Conservation (phyloP, 2,329 filamentous ascomycete genomes). For the Aspergillus caelatus region DNA sequence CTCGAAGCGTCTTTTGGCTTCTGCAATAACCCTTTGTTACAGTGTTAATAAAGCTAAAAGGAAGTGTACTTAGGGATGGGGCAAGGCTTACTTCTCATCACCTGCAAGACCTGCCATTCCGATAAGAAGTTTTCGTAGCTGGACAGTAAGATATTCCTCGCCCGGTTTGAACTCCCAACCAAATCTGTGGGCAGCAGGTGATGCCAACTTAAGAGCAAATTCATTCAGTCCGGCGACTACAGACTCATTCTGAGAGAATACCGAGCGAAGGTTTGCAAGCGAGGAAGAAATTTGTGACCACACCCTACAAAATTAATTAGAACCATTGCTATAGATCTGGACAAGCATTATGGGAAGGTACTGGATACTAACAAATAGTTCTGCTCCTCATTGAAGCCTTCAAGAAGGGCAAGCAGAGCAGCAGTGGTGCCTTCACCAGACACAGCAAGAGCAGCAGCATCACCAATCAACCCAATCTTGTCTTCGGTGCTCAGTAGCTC, state of each 20-base stretch:
- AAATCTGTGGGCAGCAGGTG: constrained; percentile 73
- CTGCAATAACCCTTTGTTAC: constrained; percentile 61
- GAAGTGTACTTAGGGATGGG: background rate
- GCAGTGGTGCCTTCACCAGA: constrained; percentile 83
- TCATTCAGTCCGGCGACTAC: constrained; percentile 74
- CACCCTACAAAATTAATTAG: constrained; percentile 54
- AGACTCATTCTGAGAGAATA: constrained; percentile 76
- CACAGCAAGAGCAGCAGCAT: constrained; percentile 84
- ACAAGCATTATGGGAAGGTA: background rate
- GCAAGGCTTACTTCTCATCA: constrained; percentile 67
- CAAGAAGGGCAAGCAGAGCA: constrained; percentile 78
- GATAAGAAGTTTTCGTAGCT: constrained; percentile 82
- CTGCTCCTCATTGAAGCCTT: constrained; percentile 79
- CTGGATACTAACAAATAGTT: constrained; percentile 68
- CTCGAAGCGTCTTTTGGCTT: constrained; percentile 78
- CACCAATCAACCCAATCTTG: constrained; percentile 89
- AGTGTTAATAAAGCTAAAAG: constrained; percentile 9
- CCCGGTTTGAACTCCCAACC: constrained; percentile 80
- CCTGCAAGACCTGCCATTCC: constrained; percentile 73
- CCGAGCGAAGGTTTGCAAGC: constrained; percentile 74
- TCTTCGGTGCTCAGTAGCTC: constrained; percentile 79
- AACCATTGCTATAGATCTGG: background rate
- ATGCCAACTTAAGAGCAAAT: constrained; percentile 77
- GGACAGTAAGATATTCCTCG: constrained; percentile 80
- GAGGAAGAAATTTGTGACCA: constrained; percentile 84